Evolutionary conservation across 306 rosid species (phyloP).

Genomic region (Fragaria ananassa): DNA sequence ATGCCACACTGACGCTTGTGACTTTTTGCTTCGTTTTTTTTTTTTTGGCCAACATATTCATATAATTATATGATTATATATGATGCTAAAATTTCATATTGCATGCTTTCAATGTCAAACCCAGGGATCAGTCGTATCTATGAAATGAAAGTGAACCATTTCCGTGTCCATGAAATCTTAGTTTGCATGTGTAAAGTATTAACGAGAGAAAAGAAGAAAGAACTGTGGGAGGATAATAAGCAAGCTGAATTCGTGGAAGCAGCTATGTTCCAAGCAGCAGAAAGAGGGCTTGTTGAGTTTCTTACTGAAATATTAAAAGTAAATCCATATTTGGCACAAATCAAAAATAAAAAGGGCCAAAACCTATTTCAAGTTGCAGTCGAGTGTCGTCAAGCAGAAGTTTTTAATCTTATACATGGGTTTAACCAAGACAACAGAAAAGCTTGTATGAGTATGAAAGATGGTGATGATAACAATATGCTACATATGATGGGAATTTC

Average conservation of each 20-base stretch:
- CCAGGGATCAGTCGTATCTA: constrained; percentile 2
- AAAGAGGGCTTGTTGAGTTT: neutral
- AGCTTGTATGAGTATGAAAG: neutral
- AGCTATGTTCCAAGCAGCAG: neutral
- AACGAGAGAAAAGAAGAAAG: neutral
- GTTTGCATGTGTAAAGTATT: neutral
- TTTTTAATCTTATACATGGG: constrained; percentile 6
- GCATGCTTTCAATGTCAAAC: neutral
- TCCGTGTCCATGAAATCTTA: neutral
- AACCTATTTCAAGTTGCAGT: neutral
- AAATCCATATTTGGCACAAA: neutral
- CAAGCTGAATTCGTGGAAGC: neutral
- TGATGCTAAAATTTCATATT: neutral
- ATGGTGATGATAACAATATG: neutral
- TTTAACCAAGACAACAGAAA: neutral
- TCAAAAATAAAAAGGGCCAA: rapidly evolving
- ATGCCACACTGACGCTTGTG: neutral
- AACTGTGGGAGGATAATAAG: too few species aligned
- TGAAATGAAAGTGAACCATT: neutral
- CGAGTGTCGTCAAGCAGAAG: neutral
- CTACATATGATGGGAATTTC: neutral
- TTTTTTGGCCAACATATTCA: neutral
- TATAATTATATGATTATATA: neutral
- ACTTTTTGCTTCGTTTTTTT: neutral
- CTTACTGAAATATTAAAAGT: neutral